phyloP scores from a whole-genome alignment of 345 rosid genomes.

The Dovyalis caffra region DNA sequence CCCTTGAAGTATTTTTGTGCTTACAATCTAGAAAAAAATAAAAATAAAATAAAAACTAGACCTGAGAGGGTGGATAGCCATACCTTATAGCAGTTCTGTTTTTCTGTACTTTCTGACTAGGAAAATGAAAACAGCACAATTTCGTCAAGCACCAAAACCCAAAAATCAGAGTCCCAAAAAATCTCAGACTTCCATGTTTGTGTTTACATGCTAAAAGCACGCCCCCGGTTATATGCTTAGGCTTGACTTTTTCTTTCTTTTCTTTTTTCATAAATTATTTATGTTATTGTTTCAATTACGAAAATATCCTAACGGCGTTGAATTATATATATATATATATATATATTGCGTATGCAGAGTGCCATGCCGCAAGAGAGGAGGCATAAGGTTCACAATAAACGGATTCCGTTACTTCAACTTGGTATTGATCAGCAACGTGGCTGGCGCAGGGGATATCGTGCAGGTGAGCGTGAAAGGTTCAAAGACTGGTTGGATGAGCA shows the following conservation, averaged over 20 bases:
- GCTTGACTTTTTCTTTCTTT: not conserved
- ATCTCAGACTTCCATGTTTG: not conserved
- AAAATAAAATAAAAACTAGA: no score
- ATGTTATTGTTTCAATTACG: not conserved
- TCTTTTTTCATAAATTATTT: not conserved
- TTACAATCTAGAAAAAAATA: no score
- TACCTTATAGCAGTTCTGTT: no score
- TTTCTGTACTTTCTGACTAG: not conserved
- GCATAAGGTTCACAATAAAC: constrained; percentile 84
- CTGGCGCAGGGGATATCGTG: constrained; percentile 87
- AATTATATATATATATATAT: no score
- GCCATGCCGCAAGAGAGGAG: constrained; percentile 87
- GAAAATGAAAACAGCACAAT: not conserved
- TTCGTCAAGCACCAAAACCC: not conserved
- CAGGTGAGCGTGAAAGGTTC: constrained; percentile 73
- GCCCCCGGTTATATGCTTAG: not conserved
- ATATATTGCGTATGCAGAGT: constrained; percentile 49
- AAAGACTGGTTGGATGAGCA: constrained; percentile 64
- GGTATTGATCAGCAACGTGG: constrained; percentile 83
- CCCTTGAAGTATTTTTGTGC: no score
- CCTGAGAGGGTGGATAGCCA: not conserved
- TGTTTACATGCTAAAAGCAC: not conserved
- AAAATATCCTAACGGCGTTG: not conserved
- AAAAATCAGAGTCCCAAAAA: no score
- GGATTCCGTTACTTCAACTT: constrained; percentile 97